Conservation (phyloP, 2,329 filamentous ascomycete genomes). For the Colletotrichum musae region DNA sequence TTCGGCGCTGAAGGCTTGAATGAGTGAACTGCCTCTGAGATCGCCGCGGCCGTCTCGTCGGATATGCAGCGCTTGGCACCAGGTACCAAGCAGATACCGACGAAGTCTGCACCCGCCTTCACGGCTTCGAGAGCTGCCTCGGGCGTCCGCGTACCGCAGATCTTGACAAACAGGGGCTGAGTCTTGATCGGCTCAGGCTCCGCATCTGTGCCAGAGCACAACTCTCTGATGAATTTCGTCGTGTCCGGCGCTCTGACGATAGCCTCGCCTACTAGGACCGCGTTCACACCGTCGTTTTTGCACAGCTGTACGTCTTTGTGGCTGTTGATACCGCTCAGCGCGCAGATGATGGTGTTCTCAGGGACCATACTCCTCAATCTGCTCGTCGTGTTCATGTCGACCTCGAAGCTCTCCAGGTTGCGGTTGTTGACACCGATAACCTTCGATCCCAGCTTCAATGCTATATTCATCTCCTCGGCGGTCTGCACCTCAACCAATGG, state of each 20-base stretch:
- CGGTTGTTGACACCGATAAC: constrained; percentile 98
- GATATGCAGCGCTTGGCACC: constrained; percentile 85
- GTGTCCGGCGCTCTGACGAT: constrained; percentile 94
- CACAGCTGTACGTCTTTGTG: constrained; percentile 91
- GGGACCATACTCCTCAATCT: constrained; percentile 90
- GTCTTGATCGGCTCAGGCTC: constrained; percentile 52
- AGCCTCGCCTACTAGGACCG: constrained; percentile 94
- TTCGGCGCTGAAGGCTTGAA: constrained; percentile 64
- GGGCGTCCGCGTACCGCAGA: constrained; percentile 89
- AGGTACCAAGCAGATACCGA: constrained; percentile 92
- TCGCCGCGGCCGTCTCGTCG: constrained; percentile 82
- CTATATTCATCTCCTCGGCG: constrained; percentile 90
- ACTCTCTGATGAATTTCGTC: constrained; percentile 83
- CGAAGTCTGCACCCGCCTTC: constrained; percentile 88
- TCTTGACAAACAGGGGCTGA: constrained; percentile 83
- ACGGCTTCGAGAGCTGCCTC: constrained; percentile 87
- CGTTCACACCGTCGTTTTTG: constrained; percentile 89
- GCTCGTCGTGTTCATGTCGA: constrained; percentile 93
- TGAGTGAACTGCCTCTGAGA: constrained; percentile 83
- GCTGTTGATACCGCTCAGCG: constrained; percentile 92
- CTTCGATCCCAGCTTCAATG: constrained; percentile 87
- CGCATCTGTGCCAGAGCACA: constrained; percentile 75
- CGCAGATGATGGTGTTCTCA: constrained; percentile 88
- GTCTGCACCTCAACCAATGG: constrained; percentile 97
- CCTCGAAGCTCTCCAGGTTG: constrained; percentile 95